phyloP scores from a whole-genome alignment of 2,329 filamentous ascomycete genomes.

The Sporothrix curviconia region DNA sequence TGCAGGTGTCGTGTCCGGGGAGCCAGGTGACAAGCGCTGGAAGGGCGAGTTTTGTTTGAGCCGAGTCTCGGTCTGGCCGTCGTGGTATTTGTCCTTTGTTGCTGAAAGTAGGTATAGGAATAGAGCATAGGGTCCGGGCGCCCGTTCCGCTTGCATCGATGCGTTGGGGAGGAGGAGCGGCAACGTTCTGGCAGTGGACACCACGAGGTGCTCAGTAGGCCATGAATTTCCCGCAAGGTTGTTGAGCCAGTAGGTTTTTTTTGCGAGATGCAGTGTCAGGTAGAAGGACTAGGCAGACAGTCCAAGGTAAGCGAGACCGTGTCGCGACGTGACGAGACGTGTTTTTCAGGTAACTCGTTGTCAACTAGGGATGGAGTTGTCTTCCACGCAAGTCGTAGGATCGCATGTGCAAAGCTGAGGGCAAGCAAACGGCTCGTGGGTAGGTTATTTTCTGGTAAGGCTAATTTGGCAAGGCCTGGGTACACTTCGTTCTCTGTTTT shows the following conservation, averaged over 20 bases:
- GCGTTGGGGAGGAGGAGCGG: not conserved
- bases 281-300: no score
- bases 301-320: no score
- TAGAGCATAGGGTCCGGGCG: slow-evolving; percentile 13
- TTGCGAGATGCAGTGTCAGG: not conserved
- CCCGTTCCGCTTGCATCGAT: slow-evolving; percentile 20
- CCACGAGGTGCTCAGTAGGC: slow-evolving; percentile 8
- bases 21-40: no score
- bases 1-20: no score
- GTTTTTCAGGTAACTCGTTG: no score
- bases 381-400: no score
- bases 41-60: not conserved
- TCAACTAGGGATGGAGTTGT: no score
- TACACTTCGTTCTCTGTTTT: not conserved
- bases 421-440: no score
- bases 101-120: not conserved
- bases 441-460: no score
- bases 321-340: not conserved
- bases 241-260: no score
- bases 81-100: not conserved
- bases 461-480: no score
- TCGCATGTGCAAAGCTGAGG: no score
- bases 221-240: slow-evolving; percentile 5
- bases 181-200: not conserved
- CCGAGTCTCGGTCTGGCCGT: not conserved